Evolutionary conservation across 495 filamentous ascomycete genomes (phyloP), one percentile per base, ranked within the genome.

Genomic region (Hypomontagnella submonticulosa): DNA sequence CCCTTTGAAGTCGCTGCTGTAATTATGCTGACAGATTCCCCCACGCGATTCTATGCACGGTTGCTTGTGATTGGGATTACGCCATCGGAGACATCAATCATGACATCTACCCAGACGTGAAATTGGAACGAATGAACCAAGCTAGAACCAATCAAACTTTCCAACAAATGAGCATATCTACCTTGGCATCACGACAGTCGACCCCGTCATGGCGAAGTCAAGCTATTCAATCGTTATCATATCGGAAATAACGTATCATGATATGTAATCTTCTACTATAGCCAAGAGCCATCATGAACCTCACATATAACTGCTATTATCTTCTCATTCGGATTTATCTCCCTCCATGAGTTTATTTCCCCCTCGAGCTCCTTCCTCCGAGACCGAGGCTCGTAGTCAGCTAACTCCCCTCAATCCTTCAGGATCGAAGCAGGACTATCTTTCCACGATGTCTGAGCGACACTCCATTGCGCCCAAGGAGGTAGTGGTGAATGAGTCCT

Each of bases 61-160:
- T 57, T 30, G 13, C 34, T 23, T 48, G 90, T 27, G 65, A 73
- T 10, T 77, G 82, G 10, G 91, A 92, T 55, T 94, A 86, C 71
- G 72, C 85, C 15, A 87, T 92, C 57, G 85, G 83, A 16, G 86
- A 87, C 66, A 71, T 80, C 10, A 71, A 76, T 34, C 85, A 88
- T 62, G 80, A 75, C 4, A 73, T 74, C 43, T 59, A 33, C 38
- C 43, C 38, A 15, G 32, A 20, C 40, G 41, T 44, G 42, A 23
- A 63, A 54, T 34, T 54, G 37, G 27, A 37, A 47, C 37, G 19
- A 16, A 3, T 42, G 27, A 50, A 32, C 18, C 50, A 16, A 33
- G 4, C 33, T 30, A 13, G n/a, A 7, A 13, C 66, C 66, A 69
- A 69, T 69, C 54, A 69, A 5, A 49, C 40, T 10, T 16, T 2